These are phyloP conservation scores for Fusarium sp. DNA, from an alignment of 2,329 filamentous ascomycete genomes.

Conservation along the genomic window DNA sequence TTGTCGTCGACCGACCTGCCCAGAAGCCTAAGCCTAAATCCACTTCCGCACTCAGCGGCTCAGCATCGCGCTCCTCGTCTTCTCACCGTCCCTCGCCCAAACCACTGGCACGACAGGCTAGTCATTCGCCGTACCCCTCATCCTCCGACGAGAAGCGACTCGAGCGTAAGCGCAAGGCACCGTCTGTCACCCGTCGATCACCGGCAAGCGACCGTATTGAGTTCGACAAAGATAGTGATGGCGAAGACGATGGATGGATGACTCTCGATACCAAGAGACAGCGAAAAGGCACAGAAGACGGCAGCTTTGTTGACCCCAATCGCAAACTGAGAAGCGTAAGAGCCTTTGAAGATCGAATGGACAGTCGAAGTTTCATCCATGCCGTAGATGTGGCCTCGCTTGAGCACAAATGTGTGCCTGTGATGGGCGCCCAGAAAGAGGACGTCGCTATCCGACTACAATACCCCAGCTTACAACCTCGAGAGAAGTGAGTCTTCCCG, in stretches of 20 bases:
- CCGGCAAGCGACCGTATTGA: conserved; percentile 60
- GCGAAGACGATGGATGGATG: conserved; percentile 63
- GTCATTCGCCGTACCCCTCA: conserved; percentile 54
- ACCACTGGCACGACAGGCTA: conserved; percentile 51
- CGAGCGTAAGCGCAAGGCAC: conserved; percentile 61
- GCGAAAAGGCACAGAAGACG: conserved; percentile 53
- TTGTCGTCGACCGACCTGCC: conserved; percentile 53
- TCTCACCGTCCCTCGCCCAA: conserved; percentile 54
- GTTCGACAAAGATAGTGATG: conserved; percentile 62
- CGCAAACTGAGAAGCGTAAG: conserved; percentile 57
- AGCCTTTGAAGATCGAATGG: conserved; percentile 56
- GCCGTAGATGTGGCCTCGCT: conserved; percentile 65
- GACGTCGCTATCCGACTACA: conserved; percentile 75
- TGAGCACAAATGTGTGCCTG: conserved; percentile 60
- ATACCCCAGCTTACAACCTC: conserved; percentile 79
- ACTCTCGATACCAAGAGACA: conserved; percentile 58
- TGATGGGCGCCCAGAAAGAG: conserved; percentile 59
- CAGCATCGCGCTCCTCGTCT: conserved; percentile 48
- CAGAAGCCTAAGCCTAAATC: conserved; percentile 51
- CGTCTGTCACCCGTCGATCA: conserved; percentile 50
- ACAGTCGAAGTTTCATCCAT: conserved; percentile 62
- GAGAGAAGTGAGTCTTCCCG: conserved; percentile 66
- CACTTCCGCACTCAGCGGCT: conserved; percentile 44
- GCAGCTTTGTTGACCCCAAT: conserved; percentile 56
- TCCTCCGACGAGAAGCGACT: conserved; percentile 50